Evolutionary conservation across 805 yeast genomes (phyloP), one percentile per base, ranked within the genome.

Genomic region (Cyberlindnera maritima): DNA sequence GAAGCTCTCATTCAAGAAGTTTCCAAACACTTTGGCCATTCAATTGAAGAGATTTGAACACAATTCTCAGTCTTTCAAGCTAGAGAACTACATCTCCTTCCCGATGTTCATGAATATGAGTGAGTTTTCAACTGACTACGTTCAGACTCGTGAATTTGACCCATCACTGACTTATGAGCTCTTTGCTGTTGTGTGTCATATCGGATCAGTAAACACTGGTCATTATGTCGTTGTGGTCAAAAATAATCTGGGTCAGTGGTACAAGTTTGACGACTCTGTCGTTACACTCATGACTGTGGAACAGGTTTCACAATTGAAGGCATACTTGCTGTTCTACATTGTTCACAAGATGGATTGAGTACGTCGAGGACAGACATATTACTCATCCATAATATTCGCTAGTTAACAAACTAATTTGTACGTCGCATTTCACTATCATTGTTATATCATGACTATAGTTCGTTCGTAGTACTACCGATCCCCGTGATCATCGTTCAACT

Each of bases 171-270:
- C 80, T 2, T 92, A 86, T 65, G 97, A 92, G 65, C 73, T 94
- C 36, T 89, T 83, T 66, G 96, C 92, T 2, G 79, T 91, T 28
- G 85, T 94, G 10, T 81, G 89, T 57, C 99, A 94, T 64, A 82
- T 81, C 29, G 99, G 99, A 1, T 83, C 92, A 17, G 94, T 92
- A 7, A 89, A 89, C 62, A 94, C 97, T 2, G 99, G 99, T 11
- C 99, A 94, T 65, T 94, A 94, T 63, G 77, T 91, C 13, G 84
- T 94, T 15, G 75, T 83, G 58, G 77, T 88, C 50, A 92, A 91
- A 61, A 78, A 74, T 45, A 70, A 78, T n/a, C 76, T 79, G 36
- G 86, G 89, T 2, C 74, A 77, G 57, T 94, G 99, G 99, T 85
- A 85, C 62, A 83, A 80, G 62, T 91, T 90, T 63, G 97, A 94